A percentile compares a stretch with the other conserved stretches of the same genome.
Evolutionary conservation across 805 yeast genomes (phyloP).

Genomic region (Sporopachydermia lactativora): DNA sequence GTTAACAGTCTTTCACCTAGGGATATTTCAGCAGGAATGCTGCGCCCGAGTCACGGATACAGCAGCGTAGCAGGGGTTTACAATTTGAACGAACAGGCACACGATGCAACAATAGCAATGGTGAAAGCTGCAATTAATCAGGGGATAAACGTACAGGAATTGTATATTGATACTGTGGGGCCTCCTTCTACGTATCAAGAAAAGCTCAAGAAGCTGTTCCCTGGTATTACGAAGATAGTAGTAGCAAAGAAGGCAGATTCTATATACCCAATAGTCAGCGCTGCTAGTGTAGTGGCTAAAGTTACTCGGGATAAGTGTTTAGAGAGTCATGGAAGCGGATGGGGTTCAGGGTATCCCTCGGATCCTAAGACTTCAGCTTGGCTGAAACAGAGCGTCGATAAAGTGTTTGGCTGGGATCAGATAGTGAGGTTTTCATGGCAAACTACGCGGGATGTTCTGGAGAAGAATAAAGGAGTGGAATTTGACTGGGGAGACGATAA

Average conservation of each 20-base stretch:
- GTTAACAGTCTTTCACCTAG: conserved; percentile 73
- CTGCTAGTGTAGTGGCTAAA: conserved; percentile 92
- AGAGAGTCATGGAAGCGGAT: conserved; percentile 20
- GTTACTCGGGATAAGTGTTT: conserved; percentile 77
- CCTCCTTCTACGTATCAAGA: conserved; percentile 78
- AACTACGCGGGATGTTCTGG: conserved; percentile 65
- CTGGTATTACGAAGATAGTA: conserved; percentile 45
- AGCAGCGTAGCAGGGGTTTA: conserved; percentile 32
- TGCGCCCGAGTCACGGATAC: conserved; percentile 38
- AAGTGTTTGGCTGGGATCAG: conserved; percentile 74
- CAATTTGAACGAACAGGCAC: conserved; percentile 92
- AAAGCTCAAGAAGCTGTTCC: conserved; percentile 58
- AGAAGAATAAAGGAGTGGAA: conserved; percentile 32
- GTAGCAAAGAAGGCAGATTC: conserved; percentile 96
- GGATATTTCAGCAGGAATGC: conserved; percentile 85
- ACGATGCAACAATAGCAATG: conserved; percentile 77
- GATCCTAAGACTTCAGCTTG: conserved; percentile 80
- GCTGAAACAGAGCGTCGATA: conserved; percentile 50
- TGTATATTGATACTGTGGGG: conserved; percentile 93
- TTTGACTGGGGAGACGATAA: conserved; percentile 48
- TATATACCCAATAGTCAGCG: conserved; percentile 78
- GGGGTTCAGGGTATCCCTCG: conserved; percentile 92
- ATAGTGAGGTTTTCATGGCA: conserved; percentile 88
- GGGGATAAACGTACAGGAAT: conserved; percentile 53
- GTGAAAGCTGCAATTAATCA: conserved; percentile 48